Evolutionary conservation across 1,284 basidiomycete species (phyloP).

Genomic region (Sanguinoderma infundibulare): DNA sequence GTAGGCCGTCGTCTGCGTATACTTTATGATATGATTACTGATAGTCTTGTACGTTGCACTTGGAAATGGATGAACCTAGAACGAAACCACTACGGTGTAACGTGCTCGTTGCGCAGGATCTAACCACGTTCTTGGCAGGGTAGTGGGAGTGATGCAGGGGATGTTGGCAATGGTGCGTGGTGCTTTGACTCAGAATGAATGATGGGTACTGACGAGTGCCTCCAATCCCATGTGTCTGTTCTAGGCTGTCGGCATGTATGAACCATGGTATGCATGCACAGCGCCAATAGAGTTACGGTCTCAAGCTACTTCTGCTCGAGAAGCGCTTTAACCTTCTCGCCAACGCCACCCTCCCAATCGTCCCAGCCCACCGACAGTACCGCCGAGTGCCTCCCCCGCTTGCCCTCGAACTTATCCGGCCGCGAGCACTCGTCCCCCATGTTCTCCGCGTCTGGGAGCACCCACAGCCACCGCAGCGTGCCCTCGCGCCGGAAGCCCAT

Average conservation of each 20-base stretch:
- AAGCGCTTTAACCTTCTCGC: conserved; percentile 42
- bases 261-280: too few species aligned
- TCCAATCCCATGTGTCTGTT: background rate
- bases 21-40: background rate
- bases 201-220: too few species aligned
- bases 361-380: conserved; percentile 64
- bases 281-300: too few species aligned
- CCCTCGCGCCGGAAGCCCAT: conserved; percentile 69
- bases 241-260: background rate
- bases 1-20: background rate
- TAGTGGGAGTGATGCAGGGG: too few species aligned
- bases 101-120: background rate
- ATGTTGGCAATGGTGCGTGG: too few species aligned
- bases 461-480: conserved; percentile 53
- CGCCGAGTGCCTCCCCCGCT: conserved; percentile 51
- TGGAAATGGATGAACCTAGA: background rate
- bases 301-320: background rate
- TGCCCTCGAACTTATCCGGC: conserved; percentile 43
- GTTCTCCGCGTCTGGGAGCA: conserved; percentile 38
- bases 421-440: conserved; percentile 28
- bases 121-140: too few species aligned
- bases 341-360: conserved; percentile 59
- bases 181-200: too few species aligned
- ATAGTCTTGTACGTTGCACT: conserved; percentile 1
- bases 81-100: background rate